These are phyloP conservation scores for Uromyces viciae-fabae DNA, from an alignment of 1,284 basidiomycete species.

Conservation along the genomic window DNA sequence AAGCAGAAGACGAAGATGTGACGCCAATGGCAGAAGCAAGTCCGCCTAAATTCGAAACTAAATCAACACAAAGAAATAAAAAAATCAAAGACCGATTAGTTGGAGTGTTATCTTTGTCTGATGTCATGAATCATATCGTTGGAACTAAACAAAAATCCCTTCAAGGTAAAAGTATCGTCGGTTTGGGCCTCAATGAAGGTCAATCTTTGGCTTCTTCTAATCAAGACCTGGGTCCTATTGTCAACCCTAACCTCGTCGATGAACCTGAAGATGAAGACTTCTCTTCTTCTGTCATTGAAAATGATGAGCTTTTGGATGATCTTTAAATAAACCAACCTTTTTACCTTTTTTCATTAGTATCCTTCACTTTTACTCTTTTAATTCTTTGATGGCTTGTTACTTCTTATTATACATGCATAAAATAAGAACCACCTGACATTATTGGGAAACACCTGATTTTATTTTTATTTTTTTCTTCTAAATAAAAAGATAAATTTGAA, in stretches of 20 bases:
- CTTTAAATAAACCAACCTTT: too few relatives aligned
- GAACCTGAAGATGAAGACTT: slow-evolving; percentile 34
- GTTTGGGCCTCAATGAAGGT: slow-evolving; percentile 26
- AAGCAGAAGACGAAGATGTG: slow-evolving; percentile 33
- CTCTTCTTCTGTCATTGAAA: slow-evolving; percentile 1
- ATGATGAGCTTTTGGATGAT: slow-evolving; percentile 18
- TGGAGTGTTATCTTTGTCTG: slow-evolving; percentile 84
- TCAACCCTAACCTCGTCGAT: background rate
- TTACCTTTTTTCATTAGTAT: too few relatives aligned
- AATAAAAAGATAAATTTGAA: too few relatives aligned
- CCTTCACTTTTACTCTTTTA: too few relatives aligned
- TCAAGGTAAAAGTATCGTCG: slow-evolving; percentile 46
- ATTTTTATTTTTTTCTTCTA: too few relatives aligned
- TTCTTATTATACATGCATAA: too few relatives aligned
- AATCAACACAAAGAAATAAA: background rate
- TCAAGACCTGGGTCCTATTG: background rate
- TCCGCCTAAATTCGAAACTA: background rate
- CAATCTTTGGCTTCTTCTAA: background rate
- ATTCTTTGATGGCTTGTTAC: too few relatives aligned
- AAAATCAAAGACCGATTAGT: slow-evolving; percentile 69
- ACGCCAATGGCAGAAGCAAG: slow-evolving; percentile 31
- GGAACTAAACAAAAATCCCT: slow-evolving; percentile 54
- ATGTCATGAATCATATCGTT: slow-evolving; percentile 81
- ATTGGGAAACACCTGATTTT: too few relatives aligned
- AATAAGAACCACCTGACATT: too few relatives aligned